These are phyloP conservation scores for Mortierella alpina DNA, from an alignment of 192 early-diverging fungal species.

Conservation along the genomic window DNA sequence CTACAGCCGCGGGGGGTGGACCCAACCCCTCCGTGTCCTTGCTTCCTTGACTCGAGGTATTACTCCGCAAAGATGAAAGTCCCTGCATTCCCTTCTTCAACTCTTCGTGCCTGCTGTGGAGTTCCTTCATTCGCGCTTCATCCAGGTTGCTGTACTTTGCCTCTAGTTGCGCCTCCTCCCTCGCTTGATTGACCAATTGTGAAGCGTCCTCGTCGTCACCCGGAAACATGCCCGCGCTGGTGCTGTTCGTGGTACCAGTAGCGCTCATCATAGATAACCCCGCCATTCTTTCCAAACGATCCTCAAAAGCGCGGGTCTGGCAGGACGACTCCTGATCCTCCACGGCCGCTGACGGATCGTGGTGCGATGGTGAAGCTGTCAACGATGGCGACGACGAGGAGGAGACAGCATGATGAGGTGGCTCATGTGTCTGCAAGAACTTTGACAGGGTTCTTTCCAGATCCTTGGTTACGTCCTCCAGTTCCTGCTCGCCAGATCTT, in stretches of 20 bases:
- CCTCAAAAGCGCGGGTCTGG: conserved; percentile 17
- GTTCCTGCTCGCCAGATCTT: conserved; percentile 5
- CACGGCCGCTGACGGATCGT: neutral
- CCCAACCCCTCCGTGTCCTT: conserved; percentile 23
- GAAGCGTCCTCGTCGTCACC: conserved; percentile 24
- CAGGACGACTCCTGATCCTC: neutral
- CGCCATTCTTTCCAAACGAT: conserved; percentile 25
- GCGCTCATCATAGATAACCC: neutral
- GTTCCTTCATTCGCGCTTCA: conserved; percentile 19
- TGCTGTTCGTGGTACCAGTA: neutral
- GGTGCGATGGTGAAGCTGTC: neutral
- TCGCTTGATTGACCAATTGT: conserved; percentile 14
- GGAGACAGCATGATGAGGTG: neutral
- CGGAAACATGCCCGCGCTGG: neutral
- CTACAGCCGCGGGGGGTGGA: conserved; percentile 45
- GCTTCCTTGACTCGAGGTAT: conserved; percentile 2
- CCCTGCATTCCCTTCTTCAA: conserved; percentile 29
- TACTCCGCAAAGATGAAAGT: conserved; percentile 20
- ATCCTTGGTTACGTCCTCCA: conserved; percentile 20
- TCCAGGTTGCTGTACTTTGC: conserved; percentile 23
- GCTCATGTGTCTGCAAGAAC: conserved; percentile 40
- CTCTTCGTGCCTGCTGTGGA: conserved; percentile 31
- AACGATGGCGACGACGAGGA: no score
- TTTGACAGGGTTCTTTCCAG: conserved; percentile 44
- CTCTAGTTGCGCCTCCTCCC: conserved; percentile 22